Base-by-base conservation (phyloP, 768 basidiomycete species). In the Imleria badia region DNA sequence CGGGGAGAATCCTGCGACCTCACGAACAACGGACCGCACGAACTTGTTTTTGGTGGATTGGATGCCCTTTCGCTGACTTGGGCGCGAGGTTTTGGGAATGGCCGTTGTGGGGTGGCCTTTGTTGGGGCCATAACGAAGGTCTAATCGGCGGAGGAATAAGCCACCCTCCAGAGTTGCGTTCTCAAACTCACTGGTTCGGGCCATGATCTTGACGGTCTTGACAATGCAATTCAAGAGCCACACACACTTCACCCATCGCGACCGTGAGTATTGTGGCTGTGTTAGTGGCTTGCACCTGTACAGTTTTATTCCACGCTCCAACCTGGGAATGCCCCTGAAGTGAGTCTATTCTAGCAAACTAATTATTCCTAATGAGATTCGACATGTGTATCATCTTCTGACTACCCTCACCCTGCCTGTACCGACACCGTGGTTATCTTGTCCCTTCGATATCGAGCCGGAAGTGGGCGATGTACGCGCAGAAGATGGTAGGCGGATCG, bases 1-100 rank as follows among this genome's bases (percentile, higher is more conserved):
- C 34, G 96, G 88, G 34, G 94, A 90, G 79, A 97, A 98, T 58
- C 96, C 96, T 66, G 86, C 93, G 72, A 99, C 97, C 82, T 99
- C 97, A 64, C 96, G 85, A 68, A 98, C 81, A 58, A 98, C 82
- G 61, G 86, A 89, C 72, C 91, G 89, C 71, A 98, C 94, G 67
- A 99, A 94, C 67, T 89, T 88, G 71, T 89, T 94, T 80, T 93
- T 94, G 63, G 85, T 84, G 45, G 91, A 94, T 70, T 84, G 84
- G 60, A 85, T 78, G 64, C 97, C 97, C 82, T 98, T 98, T 75
- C 92, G 90, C 68, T 97, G 85, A 69, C 86, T 88, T 51, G 94
- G 95, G 66, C 86, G 85, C 45, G 78, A 74, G 46, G 75, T 75
- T 76, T 89, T 86, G 65, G 85, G 76, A 71, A 98, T 86, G 66